phyloP scores from a whole-genome alignment of 352 stramenopile species.

The Globisporangium barbulae region DNA sequence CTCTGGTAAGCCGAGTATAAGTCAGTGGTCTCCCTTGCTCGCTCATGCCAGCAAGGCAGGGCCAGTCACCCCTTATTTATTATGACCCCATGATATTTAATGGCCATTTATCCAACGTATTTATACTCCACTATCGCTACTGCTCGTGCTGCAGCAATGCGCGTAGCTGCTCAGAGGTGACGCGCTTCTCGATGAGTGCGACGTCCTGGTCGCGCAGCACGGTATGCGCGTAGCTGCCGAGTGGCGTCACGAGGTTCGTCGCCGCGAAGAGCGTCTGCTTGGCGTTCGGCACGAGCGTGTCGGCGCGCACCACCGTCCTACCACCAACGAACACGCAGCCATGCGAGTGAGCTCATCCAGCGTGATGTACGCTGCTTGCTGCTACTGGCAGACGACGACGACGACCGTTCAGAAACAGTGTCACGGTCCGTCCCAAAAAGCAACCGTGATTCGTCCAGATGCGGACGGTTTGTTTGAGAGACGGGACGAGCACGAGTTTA shows the following conservation, averaged over 20 bases:
- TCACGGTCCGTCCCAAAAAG: not conserved
- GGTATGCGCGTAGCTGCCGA: conserved; percentile 61
- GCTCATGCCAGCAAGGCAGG: not conserved
- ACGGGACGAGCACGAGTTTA: not conserved
- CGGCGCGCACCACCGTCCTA: conserved; percentile 49
- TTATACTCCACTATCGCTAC: not conserved
- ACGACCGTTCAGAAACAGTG: conserved; percentile 3
- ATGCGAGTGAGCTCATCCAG: not conserved
- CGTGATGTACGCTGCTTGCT: not conserved
- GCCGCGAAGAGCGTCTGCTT: conserved; percentile 63
- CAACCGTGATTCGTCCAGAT: not conserved
- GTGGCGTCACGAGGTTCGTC: conserved; percentile 50
- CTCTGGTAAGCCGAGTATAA: not conserved
- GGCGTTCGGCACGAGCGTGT: conserved; percentile 43
- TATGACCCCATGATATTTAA: conserved; percentile 14
- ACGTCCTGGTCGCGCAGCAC: conserved; percentile 58
- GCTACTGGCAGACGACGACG: not conserved
- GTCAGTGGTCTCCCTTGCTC: not conserved
- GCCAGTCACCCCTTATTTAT: not conserved
- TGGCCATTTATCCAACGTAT: not conserved
- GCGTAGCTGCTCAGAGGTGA: conserved; percentile 31
- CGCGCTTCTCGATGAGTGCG: conserved; percentile 34
- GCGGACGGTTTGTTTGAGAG: not conserved
- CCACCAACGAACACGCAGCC: not conserved
- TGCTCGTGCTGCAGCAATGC: conserved; percentile 12